A percentile compares a stretch with the other conserved stretches of the same genome.
phyloP scores from a whole-genome alignment of 768 basidiomycete genomes.

The Suillus fuscotomentosus region DNA sequence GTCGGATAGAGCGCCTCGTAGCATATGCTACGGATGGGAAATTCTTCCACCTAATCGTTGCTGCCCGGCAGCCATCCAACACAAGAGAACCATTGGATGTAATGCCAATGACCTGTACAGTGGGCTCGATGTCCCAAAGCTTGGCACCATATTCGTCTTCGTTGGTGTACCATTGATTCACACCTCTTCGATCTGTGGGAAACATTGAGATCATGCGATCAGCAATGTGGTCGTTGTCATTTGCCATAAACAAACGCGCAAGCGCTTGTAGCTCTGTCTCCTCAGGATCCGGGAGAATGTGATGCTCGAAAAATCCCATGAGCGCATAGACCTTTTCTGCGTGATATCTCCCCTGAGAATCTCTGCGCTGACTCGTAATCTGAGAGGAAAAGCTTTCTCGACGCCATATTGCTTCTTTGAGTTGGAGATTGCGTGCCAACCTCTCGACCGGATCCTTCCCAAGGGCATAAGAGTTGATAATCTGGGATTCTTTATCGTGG shows the following conservation, averaged over 20 bases:
- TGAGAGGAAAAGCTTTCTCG: neutral
- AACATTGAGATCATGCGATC: conserved; percentile 22
- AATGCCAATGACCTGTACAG: conserved; percentile 17
- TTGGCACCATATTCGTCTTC: conserved; percentile 16
- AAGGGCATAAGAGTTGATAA: conserved; percentile 18
- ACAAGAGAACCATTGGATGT: conserved; percentile 14
- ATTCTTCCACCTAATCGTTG: conserved; percentile 20
- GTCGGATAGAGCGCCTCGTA: conserved; percentile 9
- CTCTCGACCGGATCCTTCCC: conserved; percentile 19
- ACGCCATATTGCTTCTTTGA: conserved; percentile 23
- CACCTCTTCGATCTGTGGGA: conserved; percentile 1
- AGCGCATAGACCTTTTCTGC: conserved; percentile 25
- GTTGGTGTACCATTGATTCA: conserved; percentile 16
- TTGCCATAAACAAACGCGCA: conserved; percentile 19
- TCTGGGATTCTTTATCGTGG: too few species aligned
- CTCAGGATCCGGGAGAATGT: conserved; percentile 13
- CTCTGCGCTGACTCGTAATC: too few species aligned
- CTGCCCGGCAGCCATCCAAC: conserved; percentile 22
- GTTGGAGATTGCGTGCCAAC: conserved; percentile 18
- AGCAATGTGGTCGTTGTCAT: conserved; percentile 18
- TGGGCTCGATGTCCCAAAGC: conserved; percentile 17
- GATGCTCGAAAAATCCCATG: conserved; percentile 26
- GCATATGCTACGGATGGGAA: conserved; percentile 19
- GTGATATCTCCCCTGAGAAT: neutral
- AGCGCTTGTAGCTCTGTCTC: conserved; percentile 20